Conservation (phyloP, 2,329 filamentous ascomycete genomes). For the Botrytis sinoallii region DNA sequence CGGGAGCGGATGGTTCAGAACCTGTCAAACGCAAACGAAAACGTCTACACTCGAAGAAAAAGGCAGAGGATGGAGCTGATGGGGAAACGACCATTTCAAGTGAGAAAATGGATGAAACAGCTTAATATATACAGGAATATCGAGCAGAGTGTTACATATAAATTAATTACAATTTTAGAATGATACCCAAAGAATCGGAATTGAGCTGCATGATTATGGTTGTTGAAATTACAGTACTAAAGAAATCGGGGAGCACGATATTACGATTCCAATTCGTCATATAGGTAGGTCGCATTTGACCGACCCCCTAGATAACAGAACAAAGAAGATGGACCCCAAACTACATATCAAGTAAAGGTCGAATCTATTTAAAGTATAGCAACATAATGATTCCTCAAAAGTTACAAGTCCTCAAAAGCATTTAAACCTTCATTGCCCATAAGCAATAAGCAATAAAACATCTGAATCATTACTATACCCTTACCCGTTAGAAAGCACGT, state of each 20-base stretch:
- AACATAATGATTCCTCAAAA: slow-evolving; percentile 1
- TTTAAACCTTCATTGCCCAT: neutral
- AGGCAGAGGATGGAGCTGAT: slow-evolving; percentile 18
- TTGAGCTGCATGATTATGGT: neutral
- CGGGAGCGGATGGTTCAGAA: slow-evolving; percentile 27
- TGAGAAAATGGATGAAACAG: slow-evolving; percentile 10
- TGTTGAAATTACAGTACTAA: neutral
- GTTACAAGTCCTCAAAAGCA: neutral
- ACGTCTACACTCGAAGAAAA: slow-evolving; percentile 35
- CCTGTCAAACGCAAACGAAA: slow-evolving; percentile 41
- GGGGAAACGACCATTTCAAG: slow-evolving; percentile 15
- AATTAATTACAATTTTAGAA: slow-evolving; percentile 11
- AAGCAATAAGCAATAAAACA: neutral
- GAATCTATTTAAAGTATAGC: slow-evolving; percentile 14
- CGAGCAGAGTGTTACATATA: neutral
- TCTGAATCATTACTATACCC: neutral
- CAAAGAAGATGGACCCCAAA: neutral
- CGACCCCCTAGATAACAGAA: slow-evolving; percentile 7
- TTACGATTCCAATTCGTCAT: neutral
- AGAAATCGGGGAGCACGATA: neutral
- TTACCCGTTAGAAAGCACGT: slow-evolving; percentile 8
- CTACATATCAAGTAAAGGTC: neutral
- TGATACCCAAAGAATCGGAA: slow-evolving; percentile 16
- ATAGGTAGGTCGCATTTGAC: neutral
- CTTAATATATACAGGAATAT: neutral